Percentiles rank a stretch among this genome's conserved stretches.
phyloP scores from a whole-genome alignment of 2,329 filamentous ascomycete species.

The Claviceps quebecensis region DNA sequence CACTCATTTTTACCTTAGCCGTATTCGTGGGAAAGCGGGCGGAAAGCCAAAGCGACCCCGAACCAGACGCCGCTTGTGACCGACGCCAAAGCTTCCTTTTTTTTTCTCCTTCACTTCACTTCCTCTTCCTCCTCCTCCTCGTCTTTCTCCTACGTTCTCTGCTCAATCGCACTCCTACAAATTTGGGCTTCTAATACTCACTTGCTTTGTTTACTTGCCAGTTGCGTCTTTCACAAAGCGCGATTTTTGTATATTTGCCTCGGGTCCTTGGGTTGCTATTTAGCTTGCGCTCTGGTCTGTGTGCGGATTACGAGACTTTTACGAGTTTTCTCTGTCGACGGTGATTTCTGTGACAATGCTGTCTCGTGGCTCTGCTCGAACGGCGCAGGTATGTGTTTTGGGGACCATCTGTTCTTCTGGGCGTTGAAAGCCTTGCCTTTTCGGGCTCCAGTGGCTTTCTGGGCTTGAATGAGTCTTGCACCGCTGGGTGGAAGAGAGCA shows the following conservation, averaged over 20 bases:
- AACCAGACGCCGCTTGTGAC: background rate
- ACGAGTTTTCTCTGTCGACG: background rate
- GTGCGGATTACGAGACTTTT: too few relatives aligned
- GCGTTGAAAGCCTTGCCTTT: too few relatives aligned
- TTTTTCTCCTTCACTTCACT: background rate
- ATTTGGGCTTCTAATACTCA: background rate
- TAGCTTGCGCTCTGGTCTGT: too few relatives aligned
- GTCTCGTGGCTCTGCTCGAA: conserved; percentile 41
- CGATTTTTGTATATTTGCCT: too few relatives aligned
- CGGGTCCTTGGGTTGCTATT: too few relatives aligned
- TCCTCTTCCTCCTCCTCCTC: background rate
- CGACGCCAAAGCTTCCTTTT: conserved; percentile 3
- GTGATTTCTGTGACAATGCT: conserved; percentile 31
- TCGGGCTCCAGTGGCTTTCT: too few relatives aligned
- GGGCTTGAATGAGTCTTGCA: too few relatives aligned
- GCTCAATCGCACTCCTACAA: background rate
- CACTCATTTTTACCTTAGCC: background rate
- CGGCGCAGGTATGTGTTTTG: conserved; percentile 39
- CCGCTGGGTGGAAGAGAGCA: too few relatives aligned
- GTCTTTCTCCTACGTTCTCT: background rate
- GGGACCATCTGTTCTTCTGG: background rate
- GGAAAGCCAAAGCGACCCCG: background rate
- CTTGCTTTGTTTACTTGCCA: background rate
- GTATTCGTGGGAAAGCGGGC: background rate
- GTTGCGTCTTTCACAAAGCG: too few relatives aligned